Conservation (phyloP, 192 early-diverging fungal genomes). For the Coemansia sp. region DNA sequence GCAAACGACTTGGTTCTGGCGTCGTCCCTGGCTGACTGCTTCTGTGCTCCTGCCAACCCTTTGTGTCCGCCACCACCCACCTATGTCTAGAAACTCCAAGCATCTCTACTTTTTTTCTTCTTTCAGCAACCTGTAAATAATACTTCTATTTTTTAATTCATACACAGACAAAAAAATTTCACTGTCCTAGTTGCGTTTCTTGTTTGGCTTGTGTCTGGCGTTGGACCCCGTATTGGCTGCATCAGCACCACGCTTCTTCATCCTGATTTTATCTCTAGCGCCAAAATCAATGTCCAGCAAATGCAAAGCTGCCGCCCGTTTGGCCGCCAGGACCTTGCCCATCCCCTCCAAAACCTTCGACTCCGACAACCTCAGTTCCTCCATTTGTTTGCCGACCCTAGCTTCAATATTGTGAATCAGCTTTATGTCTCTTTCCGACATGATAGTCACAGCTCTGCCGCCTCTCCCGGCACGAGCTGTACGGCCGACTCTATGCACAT, state of each 20-base stretch:
- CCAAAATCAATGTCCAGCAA: conserved; percentile 53
- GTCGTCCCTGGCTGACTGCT: neutral
- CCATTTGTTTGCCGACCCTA: conserved; percentile 80
- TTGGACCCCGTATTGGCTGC: neutral
- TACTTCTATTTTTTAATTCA: neutral
- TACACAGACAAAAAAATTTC: neutral
- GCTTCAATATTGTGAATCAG: conserved; percentile 90
- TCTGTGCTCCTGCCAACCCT: neutral
- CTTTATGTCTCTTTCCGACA: conserved; percentile 83
- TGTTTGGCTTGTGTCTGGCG: conserved; percentile 4
- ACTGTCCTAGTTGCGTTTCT: conserved; percentile 1
- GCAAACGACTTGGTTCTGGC: conserved; percentile 34
- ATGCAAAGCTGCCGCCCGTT: conserved; percentile 71
- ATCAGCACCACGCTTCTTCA: conserved; percentile 26
- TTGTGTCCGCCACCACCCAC: conserved; percentile 2
- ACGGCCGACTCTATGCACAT: conserved; percentile 97
- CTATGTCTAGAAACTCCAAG: neutral
- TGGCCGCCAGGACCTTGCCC: conserved; percentile 83
- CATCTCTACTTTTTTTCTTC: neutral
- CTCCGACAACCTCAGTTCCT: conserved; percentile 75
- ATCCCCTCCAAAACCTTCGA: conserved; percentile 82
- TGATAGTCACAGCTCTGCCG: conserved; percentile 86
- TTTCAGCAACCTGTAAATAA: neutral
- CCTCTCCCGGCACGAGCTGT: conserved; percentile 95
- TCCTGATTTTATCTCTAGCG: conserved; percentile 41